phyloP scores from a whole-genome alignment of 139 green algal genomes.

The Pedinophyceae sp. region DNA sequence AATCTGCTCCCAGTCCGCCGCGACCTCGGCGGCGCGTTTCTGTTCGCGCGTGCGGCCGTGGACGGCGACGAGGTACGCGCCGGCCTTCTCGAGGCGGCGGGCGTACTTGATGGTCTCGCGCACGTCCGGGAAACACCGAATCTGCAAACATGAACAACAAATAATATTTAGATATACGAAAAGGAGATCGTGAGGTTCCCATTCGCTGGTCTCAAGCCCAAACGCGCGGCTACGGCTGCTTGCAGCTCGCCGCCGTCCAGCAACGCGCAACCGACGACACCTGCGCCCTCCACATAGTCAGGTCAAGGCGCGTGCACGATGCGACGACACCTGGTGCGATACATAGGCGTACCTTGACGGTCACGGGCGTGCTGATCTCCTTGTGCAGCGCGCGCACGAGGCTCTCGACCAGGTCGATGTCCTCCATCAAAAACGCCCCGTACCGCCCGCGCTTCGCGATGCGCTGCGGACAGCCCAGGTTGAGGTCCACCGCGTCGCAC shows the following conservation, averaged over 20 bases:
- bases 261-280: neutral
- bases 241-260: neutral
- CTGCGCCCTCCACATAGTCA: neutral
- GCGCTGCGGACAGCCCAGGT: slow-evolving; percentile 89
- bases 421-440: slow-evolving; percentile 82
- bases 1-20: slow-evolving; percentile 58
- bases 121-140: slow-evolving; percentile 72
- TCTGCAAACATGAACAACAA: no score
- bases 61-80: slow-evolving; percentile 73
- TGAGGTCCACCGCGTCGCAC: slow-evolving; percentile 87
- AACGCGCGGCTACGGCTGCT: neutral
- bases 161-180: no score
- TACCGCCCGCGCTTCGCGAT: slow-evolving; percentile 63
- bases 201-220: neutral
- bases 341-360: no score
- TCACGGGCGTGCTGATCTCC: no score
- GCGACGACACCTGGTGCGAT: no score
- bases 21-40: slow-evolving; percentile 42
- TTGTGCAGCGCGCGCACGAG: neutral
- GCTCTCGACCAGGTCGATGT: slow-evolving; percentile 42
- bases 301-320: no score
- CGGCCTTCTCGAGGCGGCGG: slow-evolving; percentile 69
- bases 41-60: slow-evolving; percentile 85
- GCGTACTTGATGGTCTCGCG: slow-evolving; percentile 81
- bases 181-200: no score